Conservation (phyloP, 2,329 filamentous ascomycete species). For the Malbranchea zuffiana region DNA sequence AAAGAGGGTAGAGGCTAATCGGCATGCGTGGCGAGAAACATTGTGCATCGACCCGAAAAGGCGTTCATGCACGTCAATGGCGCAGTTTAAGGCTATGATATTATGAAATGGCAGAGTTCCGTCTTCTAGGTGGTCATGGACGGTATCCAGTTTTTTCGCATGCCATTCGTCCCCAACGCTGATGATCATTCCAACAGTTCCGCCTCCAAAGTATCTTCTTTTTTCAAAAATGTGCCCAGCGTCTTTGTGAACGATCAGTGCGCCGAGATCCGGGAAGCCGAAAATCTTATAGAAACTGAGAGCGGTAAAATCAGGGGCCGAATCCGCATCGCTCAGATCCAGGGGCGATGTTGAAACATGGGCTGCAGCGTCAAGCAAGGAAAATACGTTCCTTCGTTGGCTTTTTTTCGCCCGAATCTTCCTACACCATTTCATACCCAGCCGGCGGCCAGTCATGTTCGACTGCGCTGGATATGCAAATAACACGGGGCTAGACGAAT, state of each 20-base stretch:
- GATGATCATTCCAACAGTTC: conserved; percentile 83
- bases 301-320: conserved; percentile 71
- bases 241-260: conserved; percentile 66
- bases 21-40: conserved; percentile 60
- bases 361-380: conserved; percentile 74
- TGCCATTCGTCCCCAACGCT: conserved; percentile 73
- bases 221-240: conserved; percentile 52
- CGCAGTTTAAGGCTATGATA: conserved; percentile 70
- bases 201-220: conserved; percentile 81
- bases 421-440: conserved; percentile 59
- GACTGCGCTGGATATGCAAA: conserved; percentile 88
- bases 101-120: conserved; percentile 84
- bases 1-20: conserved; percentile 51
- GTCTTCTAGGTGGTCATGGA: conserved; percentile 81
- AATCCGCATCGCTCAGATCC: conserved; percentile 51
- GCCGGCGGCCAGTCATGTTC: conserved; percentile 74
- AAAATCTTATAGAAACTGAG: conserved; percentile 97
- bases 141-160: conserved; percentile 55
- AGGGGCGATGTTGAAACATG: conserved; percentile 66
- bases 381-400: conserved; percentile 41
- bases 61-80: conserved; percentile 55
- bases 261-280: conserved; percentile 85
- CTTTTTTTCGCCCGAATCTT: conserved; percentile 32
- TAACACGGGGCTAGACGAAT: conserved; percentile 29
- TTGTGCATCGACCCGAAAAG: conserved; percentile 62